Evolutionary conservation across 169 alveolate genomes (phyloP), one percentile per base, ranked within the genome.

Genomic region (Plasmodium cynomolgi): DNA sequence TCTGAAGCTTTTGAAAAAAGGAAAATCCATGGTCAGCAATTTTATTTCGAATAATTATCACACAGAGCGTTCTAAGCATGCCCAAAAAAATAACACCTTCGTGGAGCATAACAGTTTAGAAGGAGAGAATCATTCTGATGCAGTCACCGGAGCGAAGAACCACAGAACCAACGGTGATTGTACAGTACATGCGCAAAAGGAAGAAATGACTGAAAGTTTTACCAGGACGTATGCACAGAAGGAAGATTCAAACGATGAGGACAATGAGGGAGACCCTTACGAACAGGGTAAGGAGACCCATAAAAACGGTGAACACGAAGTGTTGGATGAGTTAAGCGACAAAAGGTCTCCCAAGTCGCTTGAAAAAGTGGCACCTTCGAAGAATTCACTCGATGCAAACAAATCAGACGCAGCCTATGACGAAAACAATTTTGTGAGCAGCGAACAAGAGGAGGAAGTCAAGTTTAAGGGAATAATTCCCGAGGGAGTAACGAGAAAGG

Each of bases 401-500:
- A 58, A 85, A 74, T 33, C 84, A 50, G 62, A 26, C 44, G 29
- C 29, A 75, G 20, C 1, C 26, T 37, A 56, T 34, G 20, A 74
- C 15, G 77, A 74, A 33, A 85, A 85, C 47, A 56, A 47, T 77
- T 50, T 75, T 54, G 13, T 56, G 23, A 13, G n/a, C 31, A 75
- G 56, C 62, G 93, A 85, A 17, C 81, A 77, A 13, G 93, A 85
- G 26, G 93, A 85, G 68, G 81, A 71, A 9, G 92, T 83, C 8
- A 96, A 93, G 50, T 96, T 97, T 68, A 86, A 85, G 31, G 98
- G 98, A 81, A 96, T 92, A 29, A 97, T 97, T 73, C 98, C 98
- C 5, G 97, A 95, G n/a, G 97, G 96, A 8, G 83, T 97, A n/a
- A 96, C 96, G 62, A 94, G 96, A 33, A 96, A 96, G 94, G 98